A percentile compares a stretch with the other conserved stretches of the same genome.
phyloP scores from a whole-genome alignment of 2,329 filamentous ascomycete species.

The Penicillium expansum region DNA sequence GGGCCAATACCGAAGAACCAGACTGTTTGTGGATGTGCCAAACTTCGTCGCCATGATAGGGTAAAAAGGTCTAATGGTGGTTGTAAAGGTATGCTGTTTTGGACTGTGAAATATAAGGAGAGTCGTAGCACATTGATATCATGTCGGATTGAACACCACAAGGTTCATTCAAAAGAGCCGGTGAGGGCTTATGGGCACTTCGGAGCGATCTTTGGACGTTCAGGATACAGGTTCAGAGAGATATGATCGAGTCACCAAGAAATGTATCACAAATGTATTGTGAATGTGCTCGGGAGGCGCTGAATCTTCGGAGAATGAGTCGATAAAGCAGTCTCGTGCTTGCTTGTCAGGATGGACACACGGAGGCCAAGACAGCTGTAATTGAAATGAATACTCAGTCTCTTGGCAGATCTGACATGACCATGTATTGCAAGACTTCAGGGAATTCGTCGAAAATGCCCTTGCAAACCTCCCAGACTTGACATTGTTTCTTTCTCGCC shows the following conservation, averaged over 20 bases:
- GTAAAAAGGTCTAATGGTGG: neutral
- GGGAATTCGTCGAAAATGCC: neutral
- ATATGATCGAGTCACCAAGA: neutral
- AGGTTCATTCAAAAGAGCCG: neutral
- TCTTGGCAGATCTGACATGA: neutral
- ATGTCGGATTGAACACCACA: constrained; percentile 11
- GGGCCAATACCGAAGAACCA: constrained; percentile 26
- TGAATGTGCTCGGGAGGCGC: neutral
- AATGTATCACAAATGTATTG: neutral
- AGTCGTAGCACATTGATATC: constrained; percentile 13
- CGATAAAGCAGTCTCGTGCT: neutral
- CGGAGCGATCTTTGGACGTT: neutral
- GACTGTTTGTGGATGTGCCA: constrained; percentile 15
- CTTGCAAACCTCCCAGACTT: neutral
- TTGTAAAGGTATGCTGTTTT: neutral
- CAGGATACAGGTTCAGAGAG: neutral
- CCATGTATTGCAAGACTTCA: neutral
- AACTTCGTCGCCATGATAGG: constrained; percentile 20
- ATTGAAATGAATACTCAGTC: neutral
- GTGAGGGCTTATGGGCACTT: neutral
- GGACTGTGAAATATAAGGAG: neutral
- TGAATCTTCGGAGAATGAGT: neutral
- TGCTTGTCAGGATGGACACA: neutral
- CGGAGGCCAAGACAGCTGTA: neutral
- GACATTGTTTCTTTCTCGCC: neutral